Base-by-base conservation (phyloP, 352 stramenopile genomes). In the Phytopythium litorale region DNA sequence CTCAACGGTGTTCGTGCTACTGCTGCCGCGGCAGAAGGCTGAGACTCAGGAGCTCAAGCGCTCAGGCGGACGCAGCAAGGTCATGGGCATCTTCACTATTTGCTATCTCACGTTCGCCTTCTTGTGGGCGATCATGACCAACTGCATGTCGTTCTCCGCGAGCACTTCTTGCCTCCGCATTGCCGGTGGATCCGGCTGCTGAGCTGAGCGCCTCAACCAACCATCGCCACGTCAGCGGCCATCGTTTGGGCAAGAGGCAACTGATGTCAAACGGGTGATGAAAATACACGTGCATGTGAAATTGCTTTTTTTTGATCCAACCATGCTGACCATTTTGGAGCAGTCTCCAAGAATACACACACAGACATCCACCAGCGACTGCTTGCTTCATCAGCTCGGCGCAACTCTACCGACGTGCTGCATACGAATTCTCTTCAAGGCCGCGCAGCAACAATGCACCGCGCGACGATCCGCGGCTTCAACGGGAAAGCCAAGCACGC, bases 91-190 rank as follows among this genome's bases (percentile, higher is more conserved):
- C 56, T 56, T 72, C 33, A 84, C 73, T 23, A 67, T 81, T 46
- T 46, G 70, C 19, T 53, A 80, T 32, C 65, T 80, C 56, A 56
- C 51, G 28, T 81, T 81, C 43, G 73, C 71, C 55, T 75, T 84
- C 35, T 40, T 81, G 8, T 81, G 75, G 75, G 58, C 73, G 19
- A 62, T 81, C 64, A 72, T 80, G 65, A 84, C 73, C 28, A 81
- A 84, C 64, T 54, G 79, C 64, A 78, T 84, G 71, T 72, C 71
- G 8, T 78, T 81, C 43, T 78, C 70, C 38, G 49, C 67, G 12
- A 66, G 42, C 4, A 80, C 73, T 5, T 74, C 73, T 0, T 81
- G 73, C 37, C 60, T 84, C 16, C 62, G 53, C 11, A 75, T 84
- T 61, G 73, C 73, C 4, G 73, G 75, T 25, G 75, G 75, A 53